Evolutionary conservation across 805 yeast genomes (phyloP), one percentile per base, ranked within the genome.

Genomic region (Cyberlindnera mycetangii): DNA sequence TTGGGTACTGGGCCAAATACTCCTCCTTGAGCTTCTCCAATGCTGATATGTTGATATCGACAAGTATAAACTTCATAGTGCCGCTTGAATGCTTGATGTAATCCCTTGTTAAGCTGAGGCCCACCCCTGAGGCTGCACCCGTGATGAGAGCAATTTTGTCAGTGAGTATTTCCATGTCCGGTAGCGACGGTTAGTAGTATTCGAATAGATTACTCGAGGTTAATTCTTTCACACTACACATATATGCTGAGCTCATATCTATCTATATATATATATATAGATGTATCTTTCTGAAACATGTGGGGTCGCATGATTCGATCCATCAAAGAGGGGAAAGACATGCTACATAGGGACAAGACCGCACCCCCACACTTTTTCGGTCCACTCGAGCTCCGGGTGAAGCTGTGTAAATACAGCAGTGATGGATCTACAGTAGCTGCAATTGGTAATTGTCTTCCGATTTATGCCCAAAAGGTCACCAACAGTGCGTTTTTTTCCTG

Each of bases 91-190:
- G 83, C 16, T 53, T 78, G 20, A 96, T 89, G 53, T 87, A 80
- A 61, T 89, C 95, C 43, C 71, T 68, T 14, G 97, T 97, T 14
- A 96, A 88, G 45, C 93, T 92, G 51, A 79, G 79, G 6, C 98
- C 98, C 58, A 90, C 92, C 39, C 98, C 98, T 6, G 96, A 81
- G 25, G 96, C 86, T 7, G 97, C 97, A 47, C 97, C 98, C 15
- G 98, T 88, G 56, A 90, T 83, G 21, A 90, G 75, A 8, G 87
- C 76, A 18, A 80, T 78, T 61, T 90, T 89, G 43, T 33, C 16
- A 10, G 20, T 14, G n/a, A 39, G 36, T 18, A 22, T 16, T 3
- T 22, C 4, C 31, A 22, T 36, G 32, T 28, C 16, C 14, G 32
- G 16, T 31, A 15, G 34, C 10, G 25, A 10, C 10, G 10, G 25